Percentiles rank a stretch among this genome's conserved stretches.
phyloP scores from a whole-genome alignment of 495 filamentous ascomycete species.

The Glutinoglossum americanum region DNA sequence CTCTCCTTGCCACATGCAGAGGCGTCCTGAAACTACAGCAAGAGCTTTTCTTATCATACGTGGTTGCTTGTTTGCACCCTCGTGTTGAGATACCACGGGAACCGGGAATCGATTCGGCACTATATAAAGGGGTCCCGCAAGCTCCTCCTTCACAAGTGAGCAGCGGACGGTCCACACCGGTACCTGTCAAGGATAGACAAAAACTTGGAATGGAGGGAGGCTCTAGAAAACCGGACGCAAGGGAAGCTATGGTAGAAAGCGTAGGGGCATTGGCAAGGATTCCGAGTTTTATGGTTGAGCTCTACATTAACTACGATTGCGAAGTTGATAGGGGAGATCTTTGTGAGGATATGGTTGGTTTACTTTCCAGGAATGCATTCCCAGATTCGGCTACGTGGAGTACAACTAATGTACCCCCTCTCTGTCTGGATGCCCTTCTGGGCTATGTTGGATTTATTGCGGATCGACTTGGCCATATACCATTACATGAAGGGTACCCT shows the following conservation, averaged over 20 bases:
- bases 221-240: slow-evolving; percentile 70
- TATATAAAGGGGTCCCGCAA: slow-evolving; percentile 89
- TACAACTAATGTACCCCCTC: slow-evolving; percentile 88
- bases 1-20: slow-evolving; percentile 73
- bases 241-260: slow-evolving; percentile 97
- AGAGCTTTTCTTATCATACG: slow-evolving; percentile 85
- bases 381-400: slow-evolving; percentile 98
- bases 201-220: slow-evolving; percentile 88
- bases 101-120: slow-evolving; percentile 65
- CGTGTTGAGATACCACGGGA: slow-evolving; percentile 80
- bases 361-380: slow-evolving; percentile 84
- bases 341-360: slow-evolving; percentile 84
- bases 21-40: slow-evolving; percentile 91
- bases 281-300: slow-evolving; percentile 79
- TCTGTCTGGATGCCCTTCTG: slow-evolving; percentile 82
- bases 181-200: slow-evolving; percentile 81
- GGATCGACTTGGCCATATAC: slow-evolving; percentile 57
- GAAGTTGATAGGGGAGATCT: slow-evolving; percentile 80
- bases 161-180: slow-evolving; percentile 78
- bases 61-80: slow-evolving; percentile 85
- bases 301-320: slow-evolving; percentile 97
- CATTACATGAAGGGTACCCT: slow-evolving; percentile 42
- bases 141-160: slow-evolving; percentile 55
- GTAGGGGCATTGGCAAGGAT: slow-evolving; percentile 79
- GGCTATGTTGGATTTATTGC: slow-evolving; percentile 80